A percentile compares a stretch with the other conserved stretches of the same genome.
Evolutionary conservation across 208 protist species (phyloP).

Genomic region (Giardia duodenalis): DNA sequence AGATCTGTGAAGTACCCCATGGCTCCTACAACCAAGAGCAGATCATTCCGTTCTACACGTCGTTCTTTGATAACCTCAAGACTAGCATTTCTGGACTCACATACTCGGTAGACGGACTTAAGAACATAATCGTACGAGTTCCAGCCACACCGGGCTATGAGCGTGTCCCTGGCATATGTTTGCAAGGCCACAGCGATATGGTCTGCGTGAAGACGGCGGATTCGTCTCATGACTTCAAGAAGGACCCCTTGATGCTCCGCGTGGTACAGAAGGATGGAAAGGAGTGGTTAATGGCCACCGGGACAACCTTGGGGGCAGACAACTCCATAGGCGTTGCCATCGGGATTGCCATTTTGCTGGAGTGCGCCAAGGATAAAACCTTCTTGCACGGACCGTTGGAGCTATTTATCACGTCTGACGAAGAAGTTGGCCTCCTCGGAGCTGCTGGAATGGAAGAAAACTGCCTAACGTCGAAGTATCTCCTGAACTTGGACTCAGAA

Average conservation of each 20-base stretch:
- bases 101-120: conserved; percentile 7
- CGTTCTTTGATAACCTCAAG: not conserved
- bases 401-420: conserved; percentile 35
- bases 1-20: not conserved
- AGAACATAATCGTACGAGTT: conserved; percentile 26
- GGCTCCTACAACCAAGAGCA: not conserved
- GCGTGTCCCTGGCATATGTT: conserved; percentile 22
- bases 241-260: conserved; percentile 6
- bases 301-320: conserved; percentile 32
- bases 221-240: conserved; percentile 27
- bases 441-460: conserved; percentile 17
- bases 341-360: conserved; percentile 24
- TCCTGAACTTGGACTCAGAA: conserved; percentile 43
- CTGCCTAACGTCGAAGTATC: conserved; percentile 34
- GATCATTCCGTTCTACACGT: not conserved
- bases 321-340: conserved; percentile 35
- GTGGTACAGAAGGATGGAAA: conserved; percentile 21
- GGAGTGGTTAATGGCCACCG: conserved; percentile 18
- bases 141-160: conserved; percentile 33
- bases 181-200: conserved; percentile 42
- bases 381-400: conserved; percentile 22
- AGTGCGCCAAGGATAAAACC: not conserved
- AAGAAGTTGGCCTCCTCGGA: conserved; percentile 40
- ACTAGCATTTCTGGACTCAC: not conserved
- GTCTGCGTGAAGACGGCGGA: conserved; percentile 24